Evolutionary conservation across 306 rosid genomes (phyloP).

Genomic region (Cicer yamashitae): DNA sequence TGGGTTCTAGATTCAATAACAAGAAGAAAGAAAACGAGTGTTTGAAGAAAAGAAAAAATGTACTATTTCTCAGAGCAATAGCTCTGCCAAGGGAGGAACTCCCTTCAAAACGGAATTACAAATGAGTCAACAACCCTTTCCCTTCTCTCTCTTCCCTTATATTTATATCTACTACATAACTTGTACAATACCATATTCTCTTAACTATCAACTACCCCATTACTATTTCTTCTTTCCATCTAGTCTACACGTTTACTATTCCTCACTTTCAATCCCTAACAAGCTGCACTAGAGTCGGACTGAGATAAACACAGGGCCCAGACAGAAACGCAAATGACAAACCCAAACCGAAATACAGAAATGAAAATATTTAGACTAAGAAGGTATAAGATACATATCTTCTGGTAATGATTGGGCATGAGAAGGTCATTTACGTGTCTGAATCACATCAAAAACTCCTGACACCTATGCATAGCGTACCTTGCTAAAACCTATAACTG

Average conservation of each 20-base stretch:
- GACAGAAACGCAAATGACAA: neutral
- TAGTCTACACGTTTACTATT: neutral
- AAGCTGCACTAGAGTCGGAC: neutral
- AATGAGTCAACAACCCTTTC: conserved; percentile 1
- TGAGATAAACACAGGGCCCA: neutral
- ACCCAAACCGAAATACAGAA: neutral
- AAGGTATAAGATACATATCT: neutral
- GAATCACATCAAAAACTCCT: neutral
- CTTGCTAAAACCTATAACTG: conserved; percentile 1
- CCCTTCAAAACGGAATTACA: neutral
- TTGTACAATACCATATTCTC: neutral
- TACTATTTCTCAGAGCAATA: neutral
- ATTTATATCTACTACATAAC: neutral
- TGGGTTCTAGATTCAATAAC: neutral
- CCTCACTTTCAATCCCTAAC: neutral
- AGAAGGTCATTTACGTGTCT: neutral
- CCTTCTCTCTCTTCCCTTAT: neutral
- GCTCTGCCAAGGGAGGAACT: neutral
- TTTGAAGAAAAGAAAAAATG: conserved; percentile 1
- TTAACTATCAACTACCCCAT: neutral
- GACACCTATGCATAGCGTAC: neutral
- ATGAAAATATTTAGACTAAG: neutral
- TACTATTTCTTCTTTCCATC: neutral
- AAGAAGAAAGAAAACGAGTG: neutral
- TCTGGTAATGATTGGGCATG: neutral